These are phyloP conservation scores for Turritis glabra DNA, from an alignment of 345 rosid species.

Conservation along the genomic window DNA sequence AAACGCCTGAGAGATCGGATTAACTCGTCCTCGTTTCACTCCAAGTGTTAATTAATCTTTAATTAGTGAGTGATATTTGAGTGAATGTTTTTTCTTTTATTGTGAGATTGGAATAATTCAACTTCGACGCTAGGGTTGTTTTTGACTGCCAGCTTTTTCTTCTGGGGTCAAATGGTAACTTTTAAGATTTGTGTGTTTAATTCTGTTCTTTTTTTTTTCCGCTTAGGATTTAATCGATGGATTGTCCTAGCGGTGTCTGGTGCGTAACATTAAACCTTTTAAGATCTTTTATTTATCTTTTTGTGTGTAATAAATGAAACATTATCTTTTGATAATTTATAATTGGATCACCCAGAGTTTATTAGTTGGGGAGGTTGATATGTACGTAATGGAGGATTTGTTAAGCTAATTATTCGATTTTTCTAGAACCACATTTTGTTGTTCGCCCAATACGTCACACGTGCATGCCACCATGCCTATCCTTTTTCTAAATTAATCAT, in stretches of 20 bases:
- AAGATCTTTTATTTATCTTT: not conserved
- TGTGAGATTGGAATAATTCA: constrained; percentile 21
- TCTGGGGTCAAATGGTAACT: constrained; percentile 32
- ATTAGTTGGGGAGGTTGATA: constrained; percentile 36
- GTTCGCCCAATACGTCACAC: constrained; percentile 30
- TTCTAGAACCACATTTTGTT: constrained; percentile 16
- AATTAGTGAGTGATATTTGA: not conserved
- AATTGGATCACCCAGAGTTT: not conserved
- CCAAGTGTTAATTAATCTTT: not conserved
- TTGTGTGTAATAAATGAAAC: constrained; percentile 25
- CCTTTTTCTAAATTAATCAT: not conserved
- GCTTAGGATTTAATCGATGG: constrained; percentile 28
- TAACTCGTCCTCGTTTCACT: not conserved
- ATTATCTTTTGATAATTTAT: not conserved
- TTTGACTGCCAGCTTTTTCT: constrained; percentile 30
- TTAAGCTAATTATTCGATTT: constrained; percentile 34
- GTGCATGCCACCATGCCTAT: constrained; percentile 29
- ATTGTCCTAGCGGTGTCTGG: constrained; percentile 26
- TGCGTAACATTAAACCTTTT: not conserved
- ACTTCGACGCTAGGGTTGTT: constrained; percentile 12
- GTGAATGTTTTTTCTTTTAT: not conserved
- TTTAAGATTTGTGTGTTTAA: constrained; percentile 4
- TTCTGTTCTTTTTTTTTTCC: not conserved
- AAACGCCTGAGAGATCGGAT: constrained; percentile 3
- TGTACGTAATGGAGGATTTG: constrained; percentile 25